Base-by-base conservation (phyloP, 73 alveolate genomes). In the Paramecium octaurelia region DNA sequence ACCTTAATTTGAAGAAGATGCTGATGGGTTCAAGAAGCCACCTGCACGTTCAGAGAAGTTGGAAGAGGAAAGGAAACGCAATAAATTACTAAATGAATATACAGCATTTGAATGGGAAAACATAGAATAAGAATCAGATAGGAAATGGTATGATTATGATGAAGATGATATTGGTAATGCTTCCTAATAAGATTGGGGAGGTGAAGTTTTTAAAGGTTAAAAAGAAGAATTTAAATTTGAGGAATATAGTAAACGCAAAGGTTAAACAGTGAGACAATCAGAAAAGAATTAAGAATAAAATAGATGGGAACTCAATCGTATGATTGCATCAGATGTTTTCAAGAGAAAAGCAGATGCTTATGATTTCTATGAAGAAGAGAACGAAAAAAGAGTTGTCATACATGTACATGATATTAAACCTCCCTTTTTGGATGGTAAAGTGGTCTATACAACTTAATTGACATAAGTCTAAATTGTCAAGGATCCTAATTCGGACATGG, bases 391-490 rank as follows among this genome's bases (percentile, higher is more conserved):
- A 84, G 98, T 98, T 38, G 85, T 96, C 35, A 95, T 98, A 10
- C 95, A 96, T 96, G 99, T 98, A 3, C 99, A 99, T 75, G 99
- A 99, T 85, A 95, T 96, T 35, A 98, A 98, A 91, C 99, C 99
- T 3, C 99, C 99, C 12, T 99, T 99, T 95, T 95, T 99, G 38
- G 99, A 98, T 59, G 99, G 99, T 8, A 93, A 98, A 48, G 96
- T 96, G 57, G 99, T 95, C 18, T 97, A 97, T 95, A 98, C 99
- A 20, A 96, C 98, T 5, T 99, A 98, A 92, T 93, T 96, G 23
- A 99, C 98, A 83, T 96, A 99, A 27, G 98, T 99, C 36, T 96
- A 96, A 76, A 99, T 99, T 4, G 99, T 99, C n/a, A 98, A 98
- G 93, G 99, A 98, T 89, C 99, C 99, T 16, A 96, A 95, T 57